A percentile compares a stretch with the other conserved stretches of the same genome.
Evolutionary conservation across 306 rosid species (phyloP).

Genomic region (Leucaena leucocephala): DNA sequence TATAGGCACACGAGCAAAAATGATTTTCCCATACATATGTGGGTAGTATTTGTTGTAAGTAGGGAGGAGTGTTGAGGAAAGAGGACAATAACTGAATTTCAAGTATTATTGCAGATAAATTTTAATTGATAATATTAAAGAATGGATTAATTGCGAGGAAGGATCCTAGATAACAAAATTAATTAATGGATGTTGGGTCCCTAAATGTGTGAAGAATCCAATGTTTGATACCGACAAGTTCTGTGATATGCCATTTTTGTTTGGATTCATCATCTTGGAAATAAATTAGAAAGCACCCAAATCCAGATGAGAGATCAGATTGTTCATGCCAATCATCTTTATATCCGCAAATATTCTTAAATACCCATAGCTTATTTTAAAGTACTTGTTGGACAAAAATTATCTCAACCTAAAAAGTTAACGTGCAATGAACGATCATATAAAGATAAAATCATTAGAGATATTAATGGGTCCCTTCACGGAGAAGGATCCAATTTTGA

Average conservation of each 20-base stretch:
- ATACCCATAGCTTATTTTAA: too few species aligned
- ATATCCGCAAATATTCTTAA: too few species aligned
- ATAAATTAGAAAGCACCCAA: not conserved
- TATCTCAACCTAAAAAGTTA: too few species aligned
- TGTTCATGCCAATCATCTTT: too few species aligned
- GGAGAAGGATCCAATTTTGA: not conserved
- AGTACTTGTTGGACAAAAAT: too few species aligned
- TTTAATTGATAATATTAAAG: not conserved
- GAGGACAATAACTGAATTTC: not conserved
- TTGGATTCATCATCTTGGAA: not conserved
- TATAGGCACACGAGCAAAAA: too few species aligned
- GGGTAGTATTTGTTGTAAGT: not conserved
- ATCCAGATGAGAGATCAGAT: too few species aligned
- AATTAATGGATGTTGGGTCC: not conserved
- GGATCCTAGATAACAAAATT: not conserved
- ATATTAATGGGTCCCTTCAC: not conserved
- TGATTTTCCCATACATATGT: too few species aligned
- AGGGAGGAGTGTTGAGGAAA: not conserved
- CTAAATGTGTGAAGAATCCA: not conserved
- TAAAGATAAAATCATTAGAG: too few species aligned
- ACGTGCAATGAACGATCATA: too few species aligned
- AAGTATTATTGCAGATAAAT: not conserved
- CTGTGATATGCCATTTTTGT: not conserved
- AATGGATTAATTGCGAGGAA: not conserved
- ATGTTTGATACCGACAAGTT: not conserved